Evolutionary conservation across 148 eudicot genomes (phyloP), one percentile per base, ranked within the genome.

Genomic region (Dysphania ambrosioides): DNA sequence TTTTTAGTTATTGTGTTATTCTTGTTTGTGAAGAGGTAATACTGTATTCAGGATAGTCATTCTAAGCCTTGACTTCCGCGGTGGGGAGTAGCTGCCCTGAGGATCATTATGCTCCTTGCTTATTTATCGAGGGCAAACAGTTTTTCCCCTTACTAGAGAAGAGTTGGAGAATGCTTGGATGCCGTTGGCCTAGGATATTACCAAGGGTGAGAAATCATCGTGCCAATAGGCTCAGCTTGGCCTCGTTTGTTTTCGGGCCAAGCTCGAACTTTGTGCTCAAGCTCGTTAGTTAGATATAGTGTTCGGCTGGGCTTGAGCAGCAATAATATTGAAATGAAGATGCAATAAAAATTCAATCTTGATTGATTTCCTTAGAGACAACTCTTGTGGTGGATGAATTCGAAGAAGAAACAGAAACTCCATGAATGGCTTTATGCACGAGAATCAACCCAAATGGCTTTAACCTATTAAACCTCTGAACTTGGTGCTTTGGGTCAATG

Each of bases 341-440:
- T 8, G 4, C 38, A 60, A 58, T 32, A 58, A 72, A 47, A 15
- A 1, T 1, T 2, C 4, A 63, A 44, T 19, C 3, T 29, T n/a
- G 15, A 66, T 15, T 67, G 24, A 31, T 69, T 87, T 90, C 97
- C 91, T 93, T 83, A 8, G 92, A 88, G 42, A 92, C 87, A 73
- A 95, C 95, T 79, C 83, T 86, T 30, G 86, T 72, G 66, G 78
- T 11, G 16, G 88, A 82, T 42, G 82, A 74, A 72, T 75, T 74
- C 8, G 79, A 60, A 63, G 84, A 55, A 18, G 88, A 78, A 38
- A 75, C 75, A 13, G 88, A 78, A 63, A 82, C 77, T 66, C 78
- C 59, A 49, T 66, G 80, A 24, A 77, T 29, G 59, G 80, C 75
- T 30, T 79, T 81, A 65, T 72, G 79, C 47, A 62, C 35, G 63